These are phyloP conservation scores for Lophium mytilinum DNA, from an alignment of 495 filamentous ascomycete species.

Conservation along the genomic window DNA sequence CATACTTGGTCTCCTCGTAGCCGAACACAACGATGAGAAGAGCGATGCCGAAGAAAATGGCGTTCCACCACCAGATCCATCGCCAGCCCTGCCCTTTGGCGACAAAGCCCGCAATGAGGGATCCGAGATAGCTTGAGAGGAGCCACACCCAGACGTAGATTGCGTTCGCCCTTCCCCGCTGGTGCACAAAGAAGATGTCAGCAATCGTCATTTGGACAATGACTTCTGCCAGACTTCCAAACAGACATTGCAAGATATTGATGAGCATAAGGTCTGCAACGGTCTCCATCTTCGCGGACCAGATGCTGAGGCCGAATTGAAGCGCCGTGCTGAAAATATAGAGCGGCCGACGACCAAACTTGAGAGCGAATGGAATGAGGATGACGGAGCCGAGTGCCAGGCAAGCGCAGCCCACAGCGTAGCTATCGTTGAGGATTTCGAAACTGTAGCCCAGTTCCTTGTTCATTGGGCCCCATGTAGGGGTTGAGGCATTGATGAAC, in stretches of 20 bases:
- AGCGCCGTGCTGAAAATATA: slow-evolving; percentile 36
- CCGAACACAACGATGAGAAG: slow-evolving; percentile 35
- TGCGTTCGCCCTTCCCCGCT: slow-evolving; percentile 37
- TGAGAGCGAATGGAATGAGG: slow-evolving; percentile 41
- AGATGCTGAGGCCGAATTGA: slow-evolving; percentile 35
- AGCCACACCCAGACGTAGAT: slow-evolving; percentile 34
- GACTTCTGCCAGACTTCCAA: slow-evolving; percentile 38
- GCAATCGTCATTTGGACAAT: slow-evolving; percentile 42
- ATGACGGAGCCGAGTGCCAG: slow-evolving; percentile 38
- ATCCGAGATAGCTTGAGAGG: slow-evolving; percentile 34
- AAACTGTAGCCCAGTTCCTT: slow-evolving; percentile 33
- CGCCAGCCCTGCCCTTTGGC: slow-evolving; percentile 41
- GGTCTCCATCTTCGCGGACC: slow-evolving; percentile 33
- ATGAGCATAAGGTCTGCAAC: slow-evolving; percentile 30
- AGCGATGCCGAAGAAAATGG: slow-evolving; percentile 38
- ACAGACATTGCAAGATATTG: slow-evolving; percentile 33
- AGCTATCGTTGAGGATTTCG: slow-evolving; percentile 34
- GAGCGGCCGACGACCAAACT: slow-evolving; percentile 40
- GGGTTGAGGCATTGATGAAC: slow-evolving; percentile 7
- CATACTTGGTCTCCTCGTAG: slow-evolving; percentile 41
- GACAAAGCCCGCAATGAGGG: slow-evolving; percentile 41
- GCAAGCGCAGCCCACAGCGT: slow-evolving; percentile 33
- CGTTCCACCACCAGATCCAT: slow-evolving; percentile 47
- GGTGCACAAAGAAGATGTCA: slow-evolving; percentile 45
- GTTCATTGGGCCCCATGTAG: slow-evolving; percentile 35